Evolutionary conservation across 345 rosid genomes (phyloP), one percentile per base, ranked within the genome.

Genomic region (Aurinia saxatilis): DNA sequence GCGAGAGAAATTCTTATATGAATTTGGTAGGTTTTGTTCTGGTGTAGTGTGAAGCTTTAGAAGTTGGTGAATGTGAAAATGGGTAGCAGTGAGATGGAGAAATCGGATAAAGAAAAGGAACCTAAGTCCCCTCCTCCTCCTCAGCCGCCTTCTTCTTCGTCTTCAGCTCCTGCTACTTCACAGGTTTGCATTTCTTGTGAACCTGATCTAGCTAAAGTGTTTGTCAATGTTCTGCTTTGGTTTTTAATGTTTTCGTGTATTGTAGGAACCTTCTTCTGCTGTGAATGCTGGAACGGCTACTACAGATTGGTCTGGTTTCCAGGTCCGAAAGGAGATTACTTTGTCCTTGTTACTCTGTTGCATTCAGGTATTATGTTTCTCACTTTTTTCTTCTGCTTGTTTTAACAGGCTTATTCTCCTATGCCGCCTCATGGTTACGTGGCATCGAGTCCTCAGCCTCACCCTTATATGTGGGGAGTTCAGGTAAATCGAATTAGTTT

Each of bases 401-500:
- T n/a, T n/a, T 29, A 60, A 50, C 78, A 92, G 98, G 88, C 95
- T 18, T 89, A 82, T 83, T 85, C 98, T 72, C 87, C 90, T 55
- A 78, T 92, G 57, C 96, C 91, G 30, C 93, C 96, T 11, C 98
- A 80, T 80, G 98, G 98, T 21, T 92, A 83, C 66, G 60, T 90
- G 68, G 88, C 97, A 14, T 84, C 97, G 66, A 92, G 87, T 78
- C 96, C 98, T 70, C 98, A 90, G 78, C 86, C 96, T 66, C 95
- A 77, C 63, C 97, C 98, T 51, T 90, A 92, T 66, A 87, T 92
- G 97, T 92, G 98, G 98, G 98, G 98, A 0, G 98, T 87, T 72
- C 98, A 89, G 95, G 98, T 92, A 77, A 19, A 4, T 62, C 10
- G n/a, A n/a, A n/a, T n/a, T n/a, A n/a, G n/a, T n/a, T n/a, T n/a